Evolutionary conservation across 768 basidiomycete species (phyloP).

Genomic region (Rhodotorula diobovata): DNA sequence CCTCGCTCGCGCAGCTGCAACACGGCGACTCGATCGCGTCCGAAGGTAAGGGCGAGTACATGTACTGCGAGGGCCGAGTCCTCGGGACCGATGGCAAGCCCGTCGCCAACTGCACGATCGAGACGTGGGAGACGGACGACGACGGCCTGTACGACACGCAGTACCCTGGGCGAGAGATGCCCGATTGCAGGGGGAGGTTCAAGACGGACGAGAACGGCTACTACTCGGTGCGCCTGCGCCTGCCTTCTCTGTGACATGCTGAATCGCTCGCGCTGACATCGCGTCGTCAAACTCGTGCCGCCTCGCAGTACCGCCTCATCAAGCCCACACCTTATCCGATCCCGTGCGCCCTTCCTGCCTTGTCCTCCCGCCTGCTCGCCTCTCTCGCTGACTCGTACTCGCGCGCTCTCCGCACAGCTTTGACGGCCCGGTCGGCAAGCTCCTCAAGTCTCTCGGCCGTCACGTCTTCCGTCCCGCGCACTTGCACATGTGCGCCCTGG

Average conservation of each 20-base stretch:
- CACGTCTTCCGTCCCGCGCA: constrained; percentile 78
- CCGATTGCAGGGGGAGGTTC: constrained; percentile 41
- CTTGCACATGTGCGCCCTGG: constrained; percentile 56
- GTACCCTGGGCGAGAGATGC: constrained; percentile 32
- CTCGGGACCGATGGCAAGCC: constrained; percentile 53
- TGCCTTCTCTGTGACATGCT: no score
- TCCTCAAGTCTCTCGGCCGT: constrained; percentile 57
- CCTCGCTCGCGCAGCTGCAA: constrained; percentile 43
- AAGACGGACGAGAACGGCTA: constrained; percentile 37
- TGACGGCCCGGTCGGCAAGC: constrained; percentile 29
- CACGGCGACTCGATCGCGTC: constrained; percentile 74
- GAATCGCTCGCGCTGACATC: no score
- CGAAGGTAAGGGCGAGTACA: constrained; percentile 77
- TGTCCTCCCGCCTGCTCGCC: neutral
- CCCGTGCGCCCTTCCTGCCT: constrained; percentile 13
- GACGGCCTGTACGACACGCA: constrained; percentile 46
- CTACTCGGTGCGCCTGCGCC: constrained; percentile 27
- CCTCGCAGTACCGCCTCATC: constrained; percentile 32
- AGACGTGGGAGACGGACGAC: constrained; percentile 52
- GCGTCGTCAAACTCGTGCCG: no score
- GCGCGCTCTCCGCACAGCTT: constrained; percentile 17
- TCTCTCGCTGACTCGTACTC: neutral
- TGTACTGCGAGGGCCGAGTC: constrained; percentile 73
- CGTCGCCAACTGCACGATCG: constrained; percentile 44
- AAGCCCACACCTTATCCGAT: constrained; percentile 40